These are phyloP conservation scores for Neofusicoccum ribis DNA, from an alignment of 2,329 filamentous ascomycete genomes.

Conservation along the genomic window DNA sequence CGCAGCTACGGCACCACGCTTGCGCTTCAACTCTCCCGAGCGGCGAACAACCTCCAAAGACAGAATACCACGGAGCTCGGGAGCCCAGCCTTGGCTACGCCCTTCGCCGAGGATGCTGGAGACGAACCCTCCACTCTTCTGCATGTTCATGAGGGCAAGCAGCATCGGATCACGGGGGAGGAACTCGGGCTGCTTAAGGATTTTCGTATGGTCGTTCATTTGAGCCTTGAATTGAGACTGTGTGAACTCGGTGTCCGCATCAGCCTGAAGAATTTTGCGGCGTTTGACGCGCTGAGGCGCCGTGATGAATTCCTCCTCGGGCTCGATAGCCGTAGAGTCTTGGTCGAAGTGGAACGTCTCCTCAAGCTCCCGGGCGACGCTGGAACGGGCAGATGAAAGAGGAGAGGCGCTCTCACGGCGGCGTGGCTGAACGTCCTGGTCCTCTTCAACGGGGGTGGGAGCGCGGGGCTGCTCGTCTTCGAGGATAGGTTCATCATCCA, in stretches of 20 bases:
- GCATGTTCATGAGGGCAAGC: conserved; percentile 85
- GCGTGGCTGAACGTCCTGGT: conserved; percentile 22
- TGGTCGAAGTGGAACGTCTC: conserved; percentile 52
- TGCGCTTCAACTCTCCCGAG: conserved; percentile 83
- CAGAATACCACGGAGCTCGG: conserved; percentile 89
- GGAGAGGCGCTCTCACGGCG: conserved; percentile 53
- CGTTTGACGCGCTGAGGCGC: conserved; percentile 75
- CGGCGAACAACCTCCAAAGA: conserved; percentile 78
- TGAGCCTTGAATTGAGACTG: conserved; percentile 80
- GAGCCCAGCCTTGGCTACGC: conserved; percentile 78
- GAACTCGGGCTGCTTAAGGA: conserved; percentile 79
- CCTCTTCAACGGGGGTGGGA: neutral
- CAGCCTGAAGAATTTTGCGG: conserved; percentile 79
- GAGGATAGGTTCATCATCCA: conserved; percentile 41
- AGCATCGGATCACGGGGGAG: conserved; percentile 84
- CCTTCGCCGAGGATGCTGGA: conserved; percentile 82
- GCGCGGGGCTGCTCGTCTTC: conserved; percentile 8
- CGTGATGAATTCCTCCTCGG: conserved; percentile 54
- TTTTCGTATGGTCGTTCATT: conserved; percentile 81
- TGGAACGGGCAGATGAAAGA: conserved; percentile 54
- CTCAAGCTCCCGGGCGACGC: conserved; percentile 63
- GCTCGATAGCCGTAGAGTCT: conserved; percentile 43
- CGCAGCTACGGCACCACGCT: conserved; percentile 84
- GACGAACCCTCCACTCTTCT: conserved; percentile 87
- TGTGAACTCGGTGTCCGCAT: conserved; percentile 75